phyloP scores from a whole-genome alignment of 805 yeast genomes.

The Starmerella sp. region DNA sequence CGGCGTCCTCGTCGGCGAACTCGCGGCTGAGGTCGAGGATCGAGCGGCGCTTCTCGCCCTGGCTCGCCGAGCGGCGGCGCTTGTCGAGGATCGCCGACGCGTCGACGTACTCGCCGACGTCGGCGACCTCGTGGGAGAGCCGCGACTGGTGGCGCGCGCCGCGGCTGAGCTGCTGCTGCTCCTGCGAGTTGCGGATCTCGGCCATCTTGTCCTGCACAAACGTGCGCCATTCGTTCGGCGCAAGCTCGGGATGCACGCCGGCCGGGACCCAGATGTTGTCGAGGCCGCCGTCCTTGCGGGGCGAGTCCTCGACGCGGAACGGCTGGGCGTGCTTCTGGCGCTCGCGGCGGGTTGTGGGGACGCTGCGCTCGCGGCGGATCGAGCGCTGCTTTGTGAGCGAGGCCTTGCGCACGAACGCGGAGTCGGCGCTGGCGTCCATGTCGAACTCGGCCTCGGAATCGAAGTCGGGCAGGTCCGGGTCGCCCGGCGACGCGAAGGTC shows the following conservation, averaged over 20 bases:
- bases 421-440: background rate
- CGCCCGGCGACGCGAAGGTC: conserved; percentile 25
- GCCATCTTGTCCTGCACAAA: conserved; percentile 33
- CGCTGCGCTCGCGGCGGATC: conserved; percentile 5
- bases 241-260: conserved; percentile 82
- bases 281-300: conserved; percentile 5
- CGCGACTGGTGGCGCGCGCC: conserved; percentile 22
- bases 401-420: conserved; percentile 6
- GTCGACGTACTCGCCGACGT: conserved; percentile 27
- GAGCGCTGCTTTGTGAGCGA: conserved; percentile 6
- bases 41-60: conserved; percentile 21
- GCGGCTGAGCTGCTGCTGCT: conserved; percentile 15
- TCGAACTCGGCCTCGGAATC: conserved; percentile 8
- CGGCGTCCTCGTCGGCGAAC: conserved; percentile 49
- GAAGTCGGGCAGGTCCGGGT: conserved; percentile 32
- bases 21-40: conserved; percentile 45
- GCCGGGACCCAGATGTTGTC: conserved; percentile 87
- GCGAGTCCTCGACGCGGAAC: background rate
- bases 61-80: conserved; percentile 19
- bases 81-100: conserved; percentile 28
- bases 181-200: conserved; percentile 24
- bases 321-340: background rate
- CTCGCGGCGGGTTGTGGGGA: background rate
- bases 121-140: conserved; percentile 28
- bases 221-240: conserved; percentile 62